Base-by-base conservation (phyloP, 2,329 filamentous ascomycete species). In the Fragosphaeria purpurea region DNA sequence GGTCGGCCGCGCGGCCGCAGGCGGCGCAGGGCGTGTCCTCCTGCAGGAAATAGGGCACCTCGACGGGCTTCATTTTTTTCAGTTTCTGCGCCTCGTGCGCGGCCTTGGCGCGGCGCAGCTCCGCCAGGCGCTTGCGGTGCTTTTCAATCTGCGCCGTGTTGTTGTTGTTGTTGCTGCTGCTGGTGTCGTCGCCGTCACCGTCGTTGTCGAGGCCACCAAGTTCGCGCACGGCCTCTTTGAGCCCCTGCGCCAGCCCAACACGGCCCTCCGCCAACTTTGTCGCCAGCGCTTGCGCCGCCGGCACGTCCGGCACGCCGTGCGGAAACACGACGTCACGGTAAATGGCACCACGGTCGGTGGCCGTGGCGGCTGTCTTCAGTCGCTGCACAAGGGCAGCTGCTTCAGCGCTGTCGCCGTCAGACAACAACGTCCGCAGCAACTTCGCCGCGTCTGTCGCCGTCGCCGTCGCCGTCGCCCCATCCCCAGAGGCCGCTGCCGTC, bases 51-150 rank as follows among this genome's bases (percentile, higher is more conserved):
- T 55, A 53, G 5, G 56, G 55, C 50, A 56, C 44, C 31, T 56
- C 49, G 13, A 45, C 41, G 6, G 52, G 48, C 48, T 55, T 54
- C 43, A 52, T 46, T 52, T 70, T 72, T 51, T 70, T 67, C 51
- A 82, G 65, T 32, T 68, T 66, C 37, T 66, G 63, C 0, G 66
- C 62, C 13, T 73, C 66, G 1, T 77, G 70, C 6, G 80, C 62
- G 4, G 73, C 62, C 43, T 70, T 70, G 30, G 78, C 74, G 80
- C 82, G 85, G 70, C 80, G 82, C 60, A 83, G 65, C 51, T 76
- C 63, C 39, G 82, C 77, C 31, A 66, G 58, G 40, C 63, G 59
- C 52, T 57, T 54, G 35, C 54, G 57, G 37, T 64, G 60, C 50
- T 60, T 61, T 7, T 61, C 58, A 6, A 53, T 54, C 46, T 59